Evolutionary conservation across 2,329 filamentous ascomycete genomes (phyloP), one percentile per base, ranked within the genome.

Genomic region (Aspergillus viridinutans): DNA sequence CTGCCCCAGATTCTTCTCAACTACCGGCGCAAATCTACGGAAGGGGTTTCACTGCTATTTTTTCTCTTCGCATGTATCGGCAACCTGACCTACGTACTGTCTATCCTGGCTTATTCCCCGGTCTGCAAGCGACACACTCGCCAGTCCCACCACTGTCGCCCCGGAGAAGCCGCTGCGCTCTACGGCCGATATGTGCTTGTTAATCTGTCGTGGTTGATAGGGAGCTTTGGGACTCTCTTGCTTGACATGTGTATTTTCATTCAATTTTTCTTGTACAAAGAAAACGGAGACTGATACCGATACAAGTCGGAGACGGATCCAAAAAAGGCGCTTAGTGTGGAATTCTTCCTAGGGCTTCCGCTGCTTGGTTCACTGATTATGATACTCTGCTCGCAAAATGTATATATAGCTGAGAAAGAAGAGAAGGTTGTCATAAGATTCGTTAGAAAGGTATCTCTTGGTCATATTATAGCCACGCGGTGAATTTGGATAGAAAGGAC

Each of bases 11-110:
- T 99, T 1, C 81, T 97, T 7, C 84, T 97, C 53, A 99, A 97
- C 74, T 96, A 90, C 78, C 85, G 90, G 21, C 88, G 94, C 61
- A 96, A 96, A 77, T 92, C 88, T 47, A 97, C 92, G 1, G 92
- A 97, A 55, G 94, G 94, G 3, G 88, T 99, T 21, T 93, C 90
- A 62, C 86, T 97, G 77, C 82, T 97, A 10, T 99, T 97, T 76
- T 97, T 97, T 78, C 80, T 97, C 23, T 97, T 99, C 72, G 94
- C 94, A 4, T 97, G 93, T 70, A 85, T 97, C 5, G 94, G 94
- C 2, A 99, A 99, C 72, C 74, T 96, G 62, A 97, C 92, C 0
- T 97, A 95, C 68, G 92, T 97, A 20, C 78, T 96, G 40, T 92
- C 88, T 40, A 97, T 99, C 64, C 82, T 97, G 61, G 92, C 92